Conservation (phyloP, 2,329 filamentous ascomycete species). For the Penicillium sp. region DNA sequence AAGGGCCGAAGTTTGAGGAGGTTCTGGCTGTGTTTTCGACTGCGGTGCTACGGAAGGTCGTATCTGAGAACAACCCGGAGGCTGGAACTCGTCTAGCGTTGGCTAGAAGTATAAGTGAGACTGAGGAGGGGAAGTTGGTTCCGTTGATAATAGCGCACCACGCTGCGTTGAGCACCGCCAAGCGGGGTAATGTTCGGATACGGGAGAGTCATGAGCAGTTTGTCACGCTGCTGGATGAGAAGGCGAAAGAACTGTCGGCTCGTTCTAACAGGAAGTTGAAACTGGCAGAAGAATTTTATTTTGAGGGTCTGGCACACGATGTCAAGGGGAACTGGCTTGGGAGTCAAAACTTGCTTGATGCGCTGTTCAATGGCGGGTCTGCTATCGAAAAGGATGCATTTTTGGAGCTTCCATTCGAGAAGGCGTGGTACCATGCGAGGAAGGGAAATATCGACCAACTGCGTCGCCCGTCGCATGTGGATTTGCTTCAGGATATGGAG, state of each 20-base stretch:
- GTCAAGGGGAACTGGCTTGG: conserved; percentile 73
- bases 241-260: conserved; percentile 53
- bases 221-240: conserved; percentile 59
- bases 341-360: conserved; percentile 68
- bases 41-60: conserved; percentile 68
- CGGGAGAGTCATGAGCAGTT: conserved; percentile 61
- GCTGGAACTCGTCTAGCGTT: conserved; percentile 55
- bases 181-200: conserved; percentile 59
- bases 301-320: conserved; percentile 38
- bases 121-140: conserved; percentile 44
- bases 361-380: conserved; percentile 64
- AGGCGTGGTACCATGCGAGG: conserved; percentile 67
- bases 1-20: conserved; percentile 85
- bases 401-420: conserved; percentile 63
- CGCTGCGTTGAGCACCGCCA: conserved; percentile 56
- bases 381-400: conserved; percentile 57
- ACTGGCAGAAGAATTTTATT: conserved; percentile 38
- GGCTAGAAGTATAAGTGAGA: conserved; percentile 37
- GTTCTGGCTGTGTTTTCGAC: conserved; percentile 80
- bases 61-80: conserved; percentile 42
- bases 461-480: conserved; percentile 19
- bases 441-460: conserved; percentile 50
- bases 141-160: conserved; percentile 71
- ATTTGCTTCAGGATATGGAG: conserved; percentile 65
- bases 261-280: conserved; percentile 25